These are phyloP conservation scores for Populus deltoides DNA, from an alignment of 345 rosid species.

Conservation along the genomic window DNA sequence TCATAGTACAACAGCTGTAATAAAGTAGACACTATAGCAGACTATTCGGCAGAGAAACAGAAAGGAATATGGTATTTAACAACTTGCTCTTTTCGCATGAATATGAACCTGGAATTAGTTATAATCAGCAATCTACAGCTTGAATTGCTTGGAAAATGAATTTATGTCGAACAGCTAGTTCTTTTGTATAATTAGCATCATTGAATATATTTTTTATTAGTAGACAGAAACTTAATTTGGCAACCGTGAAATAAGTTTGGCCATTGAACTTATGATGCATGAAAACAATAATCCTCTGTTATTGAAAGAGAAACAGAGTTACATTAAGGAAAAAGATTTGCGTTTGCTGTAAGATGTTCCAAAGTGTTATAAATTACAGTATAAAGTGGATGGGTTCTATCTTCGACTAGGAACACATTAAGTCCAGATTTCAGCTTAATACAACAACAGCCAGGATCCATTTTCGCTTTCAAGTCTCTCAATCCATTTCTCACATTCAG, in stretches of 20 bases:
- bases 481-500: conserved; percentile 44
- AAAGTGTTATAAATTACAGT: conserved; percentile 36
- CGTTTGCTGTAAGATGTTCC: conserved; percentile 41
- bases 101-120: not conserved
- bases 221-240: not conserved
- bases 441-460: conserved; percentile 60
- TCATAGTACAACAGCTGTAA: not conserved
- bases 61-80: too few relatives aligned
- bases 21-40: not conserved
- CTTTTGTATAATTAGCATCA: too few relatives aligned
- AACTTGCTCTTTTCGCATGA: too few relatives aligned
- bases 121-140: not conserved
- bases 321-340: conserved; percentile 18
- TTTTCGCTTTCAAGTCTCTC: conserved; percentile 43
- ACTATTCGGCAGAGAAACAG: not conserved
- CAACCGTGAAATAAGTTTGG: not conserved
- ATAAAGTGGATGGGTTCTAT: conserved; percentile 35
- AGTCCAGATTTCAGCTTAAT: conserved; percentile 37
- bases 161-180: too few relatives aligned
- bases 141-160: not conserved
- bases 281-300: not conserved
- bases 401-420: conserved; percentile 42
- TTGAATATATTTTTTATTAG: not conserved
- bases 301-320: not conserved
- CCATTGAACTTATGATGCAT: not conserved